phyloP scores from a whole-genome alignment of 371 early-diverging fungal species.

The Mucor lusitanicus region DNA sequence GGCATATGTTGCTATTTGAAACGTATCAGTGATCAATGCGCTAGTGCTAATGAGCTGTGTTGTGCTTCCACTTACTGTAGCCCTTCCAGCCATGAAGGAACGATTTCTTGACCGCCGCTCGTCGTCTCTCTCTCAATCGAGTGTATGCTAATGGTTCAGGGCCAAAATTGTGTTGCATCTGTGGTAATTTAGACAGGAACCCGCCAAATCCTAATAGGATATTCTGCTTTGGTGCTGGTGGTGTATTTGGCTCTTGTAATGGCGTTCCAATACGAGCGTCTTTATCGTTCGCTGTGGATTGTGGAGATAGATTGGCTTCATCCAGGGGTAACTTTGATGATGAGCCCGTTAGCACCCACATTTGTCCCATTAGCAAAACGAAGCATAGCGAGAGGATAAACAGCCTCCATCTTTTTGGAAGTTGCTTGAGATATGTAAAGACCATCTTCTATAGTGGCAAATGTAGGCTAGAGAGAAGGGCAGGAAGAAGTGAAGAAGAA shows the following conservation, averaged over 20 bases:
- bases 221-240: constrained; percentile 10
- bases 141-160: constrained; percentile 22
- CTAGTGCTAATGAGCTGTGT: background rate
- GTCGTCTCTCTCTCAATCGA: constrained; percentile 16
- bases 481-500: background rate
- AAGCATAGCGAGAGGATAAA: background rate
- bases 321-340: background rate
- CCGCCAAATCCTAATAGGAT: constrained; percentile 18
- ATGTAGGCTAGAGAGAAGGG: background rate
- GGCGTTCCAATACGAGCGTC: background rate
- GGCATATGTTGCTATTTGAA: constrained; percentile 40
- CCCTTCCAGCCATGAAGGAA: constrained; percentile 73
- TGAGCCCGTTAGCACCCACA: background rate
- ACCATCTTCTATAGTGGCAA: background rate
- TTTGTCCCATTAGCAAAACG: constrained; percentile 2
- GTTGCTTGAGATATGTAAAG: background rate
- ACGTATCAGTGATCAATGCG: background rate
- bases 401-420: constrained; percentile 15
- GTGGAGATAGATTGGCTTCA: background rate
- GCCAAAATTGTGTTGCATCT: constrained; percentile 22
- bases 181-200: constrained; percentile 21
- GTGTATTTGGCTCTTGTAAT: background rate
- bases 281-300: background rate
- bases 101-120: constrained; percentile 16
- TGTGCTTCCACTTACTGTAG: constrained; percentile 48